Evolutionary conservation across 768 basidiomycete genomes (phyloP).

Genomic region (Phallus indusiatus): DNA sequence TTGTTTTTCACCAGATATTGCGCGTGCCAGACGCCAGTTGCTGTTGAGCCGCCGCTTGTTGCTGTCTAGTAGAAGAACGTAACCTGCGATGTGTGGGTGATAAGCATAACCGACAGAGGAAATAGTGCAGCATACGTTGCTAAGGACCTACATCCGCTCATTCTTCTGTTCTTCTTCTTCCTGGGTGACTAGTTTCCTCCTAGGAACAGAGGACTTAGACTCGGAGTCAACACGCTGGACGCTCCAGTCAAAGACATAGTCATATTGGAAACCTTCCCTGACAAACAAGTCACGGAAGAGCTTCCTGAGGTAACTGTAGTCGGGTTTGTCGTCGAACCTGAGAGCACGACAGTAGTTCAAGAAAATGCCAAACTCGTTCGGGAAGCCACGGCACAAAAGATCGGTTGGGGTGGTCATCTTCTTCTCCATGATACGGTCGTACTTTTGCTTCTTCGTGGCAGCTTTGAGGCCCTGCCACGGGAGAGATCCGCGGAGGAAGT

Average conservation of each 20-base stretch:
- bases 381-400: constrained; percentile 97
- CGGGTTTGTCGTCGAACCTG: constrained; percentile 99
- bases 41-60: constrained; percentile 44
- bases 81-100: constrained; percentile 38
- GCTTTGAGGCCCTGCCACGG: constrained; percentile 99
- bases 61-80: constrained; percentile 80
- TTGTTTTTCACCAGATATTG: constrained; percentile 39
- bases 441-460: constrained; percentile 99
- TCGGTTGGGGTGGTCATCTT: constrained; percentile 99
- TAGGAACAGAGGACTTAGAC: constrained; percentile 18
- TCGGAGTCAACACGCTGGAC: constrained; percentile 72
- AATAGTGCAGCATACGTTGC: constrained; percentile 14
- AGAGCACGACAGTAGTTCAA: constrained; percentile 98
- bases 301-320: constrained; percentile 99
- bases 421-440: constrained; percentile 99
- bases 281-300: constrained; percentile 98
- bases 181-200: constrained; percentile 51
- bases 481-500: constrained; percentile 96
- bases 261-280: constrained; percentile 96
- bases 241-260: constrained; percentile 99
- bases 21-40: constrained; percentile 17
- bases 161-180: constrained; percentile 79
- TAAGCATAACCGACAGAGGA: constrained; percentile 9
- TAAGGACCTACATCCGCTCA: constrained; percentile 66
- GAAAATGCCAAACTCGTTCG: constrained; percentile 98